Conservation (phyloP, 257 asterid species). For the Salvia splendens region DNA sequence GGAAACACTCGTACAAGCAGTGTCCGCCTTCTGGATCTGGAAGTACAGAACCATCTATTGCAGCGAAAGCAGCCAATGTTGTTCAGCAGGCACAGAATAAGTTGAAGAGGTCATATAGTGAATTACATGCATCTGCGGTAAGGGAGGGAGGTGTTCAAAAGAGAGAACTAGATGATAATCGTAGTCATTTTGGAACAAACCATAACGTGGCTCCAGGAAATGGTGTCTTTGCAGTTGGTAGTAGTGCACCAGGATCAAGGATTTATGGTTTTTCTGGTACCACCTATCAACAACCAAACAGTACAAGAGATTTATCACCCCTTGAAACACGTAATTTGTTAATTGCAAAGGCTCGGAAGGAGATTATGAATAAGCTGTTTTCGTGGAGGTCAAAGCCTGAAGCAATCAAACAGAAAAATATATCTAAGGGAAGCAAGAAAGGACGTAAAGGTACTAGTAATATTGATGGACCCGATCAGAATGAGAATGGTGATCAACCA, state of each 20-base stretch:
- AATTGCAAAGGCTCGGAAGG: slow-evolving; percentile 50
- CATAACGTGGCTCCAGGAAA: slow-evolving; percentile 8
- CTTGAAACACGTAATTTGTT: slow-evolving; percentile 47
- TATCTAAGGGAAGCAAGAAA: slow-evolving; percentile 43
- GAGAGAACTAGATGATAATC: slow-evolving; percentile 45
- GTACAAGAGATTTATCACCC: slow-evolving; percentile 47
- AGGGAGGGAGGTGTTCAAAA: slow-evolving; percentile 41
- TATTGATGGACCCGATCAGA: slow-evolving; percentile 35
- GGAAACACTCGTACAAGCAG: slow-evolving; percentile 31
- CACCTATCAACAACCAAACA: slow-evolving; percentile 34
- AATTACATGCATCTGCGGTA: slow-evolving; percentile 38
- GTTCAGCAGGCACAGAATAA: slow-evolving; percentile 59
- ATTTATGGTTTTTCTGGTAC: slow-evolving; percentile 35
- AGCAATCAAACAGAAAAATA: slow-evolving; percentile 28
- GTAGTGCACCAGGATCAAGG: slow-evolving; percentile 32
- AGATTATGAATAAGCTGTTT: slow-evolving; percentile 44
- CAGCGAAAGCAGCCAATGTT: slow-evolving; percentile 55
- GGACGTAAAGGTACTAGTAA: slow-evolving; percentile 15
- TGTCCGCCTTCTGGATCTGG: slow-evolving; percentile 37
- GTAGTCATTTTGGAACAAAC: slow-evolving; percentile 37
- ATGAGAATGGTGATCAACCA: slow-evolving; percentile 40
- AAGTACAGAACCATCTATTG: slow-evolving; percentile 49
- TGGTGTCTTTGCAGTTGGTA: neutral
- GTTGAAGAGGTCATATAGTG: slow-evolving; percentile 57
- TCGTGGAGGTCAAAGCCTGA: slow-evolving; percentile 36